Base-by-base conservation (phyloP, 106 monocot species). In the Acorus gramineus region DNA sequence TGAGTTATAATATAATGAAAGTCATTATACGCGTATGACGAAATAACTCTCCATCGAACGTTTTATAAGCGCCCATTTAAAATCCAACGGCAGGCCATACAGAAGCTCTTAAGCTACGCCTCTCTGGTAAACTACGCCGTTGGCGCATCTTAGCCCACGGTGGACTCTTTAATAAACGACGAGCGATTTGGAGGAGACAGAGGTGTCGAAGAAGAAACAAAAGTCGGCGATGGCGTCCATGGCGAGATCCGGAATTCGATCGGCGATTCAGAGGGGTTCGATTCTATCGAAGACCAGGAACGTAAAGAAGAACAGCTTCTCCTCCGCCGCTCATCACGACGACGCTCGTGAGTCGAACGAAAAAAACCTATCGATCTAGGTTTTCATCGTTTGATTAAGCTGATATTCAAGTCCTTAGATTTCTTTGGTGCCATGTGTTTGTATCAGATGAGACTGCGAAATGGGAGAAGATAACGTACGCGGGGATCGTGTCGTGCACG, bases 401-500 rank as follows among this genome's bases (percentile, higher is more conserved):
- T 28, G 45, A 47, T 11, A 44, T 53, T 64, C 57, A 8, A 4
- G n/a, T 53, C 4, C 12, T 55, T 59, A 14, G 45, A 54, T 48
- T 12, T 7, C 60, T 59, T 51, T 11, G 7, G 5, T 64, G 28
- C 4, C 14, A 11, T 57, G 2, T 7, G 3, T 4, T 60, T 51
- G 7, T 28, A 28, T 48, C 62, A 89, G 88, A 79, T 71, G 88
- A 89, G 70, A 76, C 76, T 42, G 81, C 75, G 58, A 89, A 89
- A 55, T 89, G 88, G 84, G 79, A 84, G 88, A 89, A 89, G 76
- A 89, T 89, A 57, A 89, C 85, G 2, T 89, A 79, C 54, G 67
- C 67, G 10, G 85, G 89, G 62, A 85, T 89, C 50, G 78, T 65
- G 5, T 47, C 56, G 57, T 89, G 89, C 79, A 77, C 84, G 8